Evolutionary conservation across 176 grass and related monocot genomes (phyloP).

Genomic region (Themeda triandra): DNA sequence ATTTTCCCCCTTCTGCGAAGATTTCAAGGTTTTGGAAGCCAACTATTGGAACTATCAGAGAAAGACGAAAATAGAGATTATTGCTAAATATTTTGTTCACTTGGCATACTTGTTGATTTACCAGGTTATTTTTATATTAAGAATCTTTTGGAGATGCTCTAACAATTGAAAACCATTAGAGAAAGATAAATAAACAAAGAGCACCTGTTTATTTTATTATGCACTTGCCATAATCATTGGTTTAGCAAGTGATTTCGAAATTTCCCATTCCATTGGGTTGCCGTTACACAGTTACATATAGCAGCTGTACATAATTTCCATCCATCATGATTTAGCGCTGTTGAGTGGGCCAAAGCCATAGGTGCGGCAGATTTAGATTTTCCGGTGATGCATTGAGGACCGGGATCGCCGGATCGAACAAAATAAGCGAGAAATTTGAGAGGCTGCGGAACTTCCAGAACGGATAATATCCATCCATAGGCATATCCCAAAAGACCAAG

Average conservation of each 20-base stretch:
- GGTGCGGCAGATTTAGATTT: constrained; percentile 33
- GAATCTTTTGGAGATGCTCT: too few relatives aligned
- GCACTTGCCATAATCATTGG: not conserved
- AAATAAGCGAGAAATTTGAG: constrained; percentile 29
- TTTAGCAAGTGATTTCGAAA: not conserved
- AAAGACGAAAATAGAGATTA: too few relatives aligned
- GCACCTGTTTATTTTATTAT: not conserved
- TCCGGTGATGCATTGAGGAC: not conserved
- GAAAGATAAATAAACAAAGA: not conserved
- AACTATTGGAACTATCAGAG: too few relatives aligned
- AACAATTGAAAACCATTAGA: too few relatives aligned
- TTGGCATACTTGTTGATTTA: too few relatives aligned
- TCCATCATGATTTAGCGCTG: not conserved
- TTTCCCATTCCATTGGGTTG: not conserved
- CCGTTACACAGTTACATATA: not conserved
- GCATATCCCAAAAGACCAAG: constrained; percentile 63
- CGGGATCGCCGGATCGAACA: not conserved
- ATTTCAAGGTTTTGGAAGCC: too few relatives aligned
- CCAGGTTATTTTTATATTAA: too few relatives aligned
- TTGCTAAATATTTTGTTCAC: too few relatives aligned
- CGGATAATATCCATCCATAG: constrained; percentile 77
- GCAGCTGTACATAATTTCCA: not conserved
- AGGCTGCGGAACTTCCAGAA: constrained; percentile 42
- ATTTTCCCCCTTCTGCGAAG: too few relatives aligned
- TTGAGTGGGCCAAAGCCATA: not conserved